These are phyloP conservation scores for Alopecurus myosuroides DNA, from an alignment of 176 grass and related monocot species.

Conservation along the genomic window DNA sequence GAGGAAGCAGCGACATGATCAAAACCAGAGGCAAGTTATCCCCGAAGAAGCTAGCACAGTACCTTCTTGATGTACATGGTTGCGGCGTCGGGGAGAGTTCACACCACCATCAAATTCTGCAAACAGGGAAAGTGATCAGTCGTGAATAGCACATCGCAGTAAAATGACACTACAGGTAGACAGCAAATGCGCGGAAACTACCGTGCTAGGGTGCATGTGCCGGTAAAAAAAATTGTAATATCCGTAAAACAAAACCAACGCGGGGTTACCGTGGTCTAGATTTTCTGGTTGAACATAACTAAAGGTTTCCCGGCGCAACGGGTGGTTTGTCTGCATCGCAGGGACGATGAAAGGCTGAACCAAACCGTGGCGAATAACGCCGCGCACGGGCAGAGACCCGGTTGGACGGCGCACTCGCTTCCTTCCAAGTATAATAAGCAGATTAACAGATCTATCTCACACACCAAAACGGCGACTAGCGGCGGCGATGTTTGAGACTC, in stretches of 20 bases:
- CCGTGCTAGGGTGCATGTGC: neutral
- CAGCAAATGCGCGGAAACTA: neutral
- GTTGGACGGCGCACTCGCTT: neutral
- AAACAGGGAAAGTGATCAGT: neutral
- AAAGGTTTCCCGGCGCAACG: neutral
- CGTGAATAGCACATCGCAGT: neutral
- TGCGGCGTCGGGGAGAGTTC: neutral
- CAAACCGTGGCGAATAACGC: neutral
- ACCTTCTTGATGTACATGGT: slow-evolving; percentile 96
- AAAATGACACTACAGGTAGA: neutral
- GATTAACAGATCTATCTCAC: neutral
- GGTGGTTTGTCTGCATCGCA: neutral
- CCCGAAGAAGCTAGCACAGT: neutral
- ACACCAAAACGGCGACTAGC: neutral
- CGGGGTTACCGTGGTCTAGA: neutral
- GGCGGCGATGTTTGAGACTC: too few relatives aligned
- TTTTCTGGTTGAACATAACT: neutral
- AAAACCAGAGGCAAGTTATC: neutral
- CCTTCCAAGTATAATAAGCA: neutral
- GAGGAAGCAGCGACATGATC: neutral
- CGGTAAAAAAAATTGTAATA: neutral
- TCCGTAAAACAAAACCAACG: neutral
- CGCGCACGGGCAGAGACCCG: too few relatives aligned
- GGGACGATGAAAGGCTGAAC: neutral
- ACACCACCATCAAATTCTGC: neutral